Evolutionary conservation across 2,329 filamentous ascomycete species (phyloP), one percentile per base, ranked within the genome.

Genomic region (Anthostomella pinea): DNA sequence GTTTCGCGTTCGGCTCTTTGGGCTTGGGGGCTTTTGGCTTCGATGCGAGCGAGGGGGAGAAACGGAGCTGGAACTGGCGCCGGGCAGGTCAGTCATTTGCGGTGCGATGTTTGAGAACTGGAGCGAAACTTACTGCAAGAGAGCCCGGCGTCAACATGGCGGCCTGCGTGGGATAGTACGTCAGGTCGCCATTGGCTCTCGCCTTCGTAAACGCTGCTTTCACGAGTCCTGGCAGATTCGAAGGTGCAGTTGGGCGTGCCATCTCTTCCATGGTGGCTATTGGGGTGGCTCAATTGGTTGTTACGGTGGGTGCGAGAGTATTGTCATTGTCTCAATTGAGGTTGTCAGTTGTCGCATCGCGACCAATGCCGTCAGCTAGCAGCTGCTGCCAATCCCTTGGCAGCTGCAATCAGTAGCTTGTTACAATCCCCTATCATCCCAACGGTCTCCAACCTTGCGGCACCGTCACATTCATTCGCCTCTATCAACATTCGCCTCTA

Each of bases 51-150:
- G 81, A 64, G 0, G 82, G 82, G 7, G 82, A 83, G 66, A 79
- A 87, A 33, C 83, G 81, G 2, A 88, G 66, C 63, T 88, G 84
- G 55, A 87, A 85, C 82, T 86, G 45, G 36, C n/a, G n/a, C n/a
- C n/a, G n/a, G n/a, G n/a, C n/a, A n/a, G n/a, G n/a, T n/a, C n/a
- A n/a, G n/a, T n/a, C n/a, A n/a, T n/a, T n/a, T n/a, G n/a, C n/a
- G n/a, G n/a, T n/a, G n/a, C n/a, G n/a, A n/a, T n/a, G n/a, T n/a
- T n/a, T n/a, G n/a, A n/a, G n/a, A n/a, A n/a, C n/a, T n/a, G n/a
- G n/a, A n/a, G n/a, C n/a, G n/a, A n/a, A n/a, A 44, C 53, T 45
- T 29, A 57, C 52, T 13, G 45, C 38, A 23, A 53, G 35, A 13
- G 51, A 53, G 33, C 38, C 41, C n/a, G 69, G 61, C 24, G 56